Evolutionary conservation across 306 rosid species (phyloP).

Genomic region (Leucaena leucocephala): DNA sequence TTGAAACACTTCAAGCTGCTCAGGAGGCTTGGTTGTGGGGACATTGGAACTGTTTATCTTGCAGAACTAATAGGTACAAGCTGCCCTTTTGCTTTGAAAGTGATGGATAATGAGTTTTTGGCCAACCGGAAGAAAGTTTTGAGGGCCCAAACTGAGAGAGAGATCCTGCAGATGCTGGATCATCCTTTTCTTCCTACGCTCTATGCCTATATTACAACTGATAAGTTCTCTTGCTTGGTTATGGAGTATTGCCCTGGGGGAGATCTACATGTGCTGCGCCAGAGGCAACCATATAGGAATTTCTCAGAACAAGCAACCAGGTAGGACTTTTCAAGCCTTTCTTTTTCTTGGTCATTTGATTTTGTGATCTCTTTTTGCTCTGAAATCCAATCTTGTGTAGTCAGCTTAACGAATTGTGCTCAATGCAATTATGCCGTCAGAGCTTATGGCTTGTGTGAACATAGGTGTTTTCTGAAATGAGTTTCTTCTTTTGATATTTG

Average conservation of each 20-base stretch:
- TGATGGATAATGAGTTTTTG: constrained; percentile 93
- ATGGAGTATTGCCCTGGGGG: constrained; percentile 98
- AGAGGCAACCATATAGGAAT: constrained; percentile 77
- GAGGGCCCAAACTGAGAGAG: constrained; percentile 96
- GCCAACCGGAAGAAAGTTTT: constrained; percentile 73
- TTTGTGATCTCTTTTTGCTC: constrained; percentile 3
- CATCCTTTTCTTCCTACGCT: constrained; percentile 98
- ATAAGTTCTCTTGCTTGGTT: constrained; percentile 87
- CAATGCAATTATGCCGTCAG: neutral
- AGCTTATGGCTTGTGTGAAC: neutral
- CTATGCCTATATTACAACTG: constrained; percentile 72
- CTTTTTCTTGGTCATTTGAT: constrained; percentile 21
- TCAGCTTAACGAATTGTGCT: neutral
- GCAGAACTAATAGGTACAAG: constrained; percentile 80
- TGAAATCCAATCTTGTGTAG: constrained; percentile 20
- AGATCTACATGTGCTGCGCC: constrained; percentile 92
- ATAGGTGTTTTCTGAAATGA: constrained; percentile 3
- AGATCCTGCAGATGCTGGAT: constrained; percentile 87
- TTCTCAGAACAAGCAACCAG: constrained; percentile 91
- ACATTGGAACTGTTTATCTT: constrained; percentile 96
- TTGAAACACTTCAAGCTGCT: constrained; percentile 77
- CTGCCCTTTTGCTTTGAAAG: constrained; percentile 84
- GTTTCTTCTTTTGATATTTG: neutral
- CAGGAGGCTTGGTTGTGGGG: constrained; percentile 93
- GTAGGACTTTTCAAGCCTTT: constrained; percentile 44